Evolutionary conservation across 805 yeast genomes (phyloP).

Genomic region (Pichia eremophila): DNA sequence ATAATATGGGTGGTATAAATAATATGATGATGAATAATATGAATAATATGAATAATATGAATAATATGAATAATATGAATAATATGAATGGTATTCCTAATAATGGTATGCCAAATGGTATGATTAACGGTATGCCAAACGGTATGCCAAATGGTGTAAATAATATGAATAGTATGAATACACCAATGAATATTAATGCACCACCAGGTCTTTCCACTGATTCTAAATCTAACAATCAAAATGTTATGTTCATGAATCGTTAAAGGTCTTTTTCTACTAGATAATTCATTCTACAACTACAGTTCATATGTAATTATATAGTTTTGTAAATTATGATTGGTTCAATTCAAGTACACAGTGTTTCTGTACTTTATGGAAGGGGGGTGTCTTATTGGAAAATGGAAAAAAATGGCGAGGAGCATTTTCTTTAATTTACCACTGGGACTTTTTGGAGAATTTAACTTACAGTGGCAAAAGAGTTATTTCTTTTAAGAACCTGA

Average conservation of each 20-base stretch:
- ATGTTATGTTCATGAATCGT: constrained; percentile 14
- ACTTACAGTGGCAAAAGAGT: too few species aligned
- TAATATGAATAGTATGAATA: constrained; percentile 3
- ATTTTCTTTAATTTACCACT: too few species aligned
- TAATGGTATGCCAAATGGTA: too few species aligned
- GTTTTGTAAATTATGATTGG: too few species aligned
- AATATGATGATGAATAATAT: not conserved
- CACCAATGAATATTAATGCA: not conserved
- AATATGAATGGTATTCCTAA: not conserved
- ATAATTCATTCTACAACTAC: too few species aligned
- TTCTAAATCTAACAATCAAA: constrained; percentile 17
- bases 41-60: not conserved
- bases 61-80: not conserved
- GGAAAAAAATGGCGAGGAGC: too few species aligned
- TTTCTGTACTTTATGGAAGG: too few species aligned
- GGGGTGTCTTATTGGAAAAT: too few species aligned
- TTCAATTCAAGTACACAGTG: too few species aligned
- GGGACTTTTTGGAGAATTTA: too few species aligned
- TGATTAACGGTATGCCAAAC: not conserved
- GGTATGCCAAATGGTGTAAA: not conserved
- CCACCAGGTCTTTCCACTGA: constrained; percentile 8
- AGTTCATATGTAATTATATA: too few species aligned
- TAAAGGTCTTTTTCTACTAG: not conserved
- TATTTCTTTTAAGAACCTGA: too few species aligned
- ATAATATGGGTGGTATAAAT: not conserved